Evolutionary conservation across 441 rosid genomes (phyloP), one percentile per base, ranked within the genome.

Genomic region (Eutrema salsugineum): DNA sequence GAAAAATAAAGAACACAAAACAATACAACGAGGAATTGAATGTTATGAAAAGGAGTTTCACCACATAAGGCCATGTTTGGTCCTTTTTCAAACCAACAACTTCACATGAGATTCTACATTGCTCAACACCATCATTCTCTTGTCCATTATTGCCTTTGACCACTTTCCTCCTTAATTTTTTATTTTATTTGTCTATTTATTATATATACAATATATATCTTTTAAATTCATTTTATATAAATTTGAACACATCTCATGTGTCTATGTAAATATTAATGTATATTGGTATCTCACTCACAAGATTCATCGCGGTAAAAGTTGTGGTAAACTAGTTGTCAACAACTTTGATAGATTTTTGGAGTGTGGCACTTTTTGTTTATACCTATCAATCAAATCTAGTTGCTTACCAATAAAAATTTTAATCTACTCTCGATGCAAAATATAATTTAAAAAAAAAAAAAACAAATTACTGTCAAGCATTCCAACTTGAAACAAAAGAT

Each of bases 91-190:
- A 72, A 69, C 90, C 86, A 83, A 82, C 86, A 91, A 58, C 80
- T 78, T 83, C 85, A 83, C 88, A 84, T 86, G 88, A 89, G 83
- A 83, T 73, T 89, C 86, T 84, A 70, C 68, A 65, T 76, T 64
- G 77, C 85, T 82, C 68, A 83, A 82, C 82, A 77, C 63, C 82
- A 85, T 85, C 83, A 86, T 86, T 83, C 80, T 72, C 55, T 56
- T 44, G 57, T 57, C 57, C 83, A 89, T 91, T 81, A 91, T 91
- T 91, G 89, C 84, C 40, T 87, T 89, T 91, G 97, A 89, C 96
- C 60, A 81, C 96, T 83, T 91, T 88, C 80, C 73, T 68, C 54
- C 71, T 62, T 38, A n/a, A n/a, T 67, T 11, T 33, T 9, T 33
- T 12, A 3, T 22, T 51, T 3, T 20, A 1, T 35, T 5, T n/a